Evolutionary conservation across 2,329 filamentous ascomycete genomes (phyloP).

Genomic region (Pestalotiopsis sp.): DNA sequence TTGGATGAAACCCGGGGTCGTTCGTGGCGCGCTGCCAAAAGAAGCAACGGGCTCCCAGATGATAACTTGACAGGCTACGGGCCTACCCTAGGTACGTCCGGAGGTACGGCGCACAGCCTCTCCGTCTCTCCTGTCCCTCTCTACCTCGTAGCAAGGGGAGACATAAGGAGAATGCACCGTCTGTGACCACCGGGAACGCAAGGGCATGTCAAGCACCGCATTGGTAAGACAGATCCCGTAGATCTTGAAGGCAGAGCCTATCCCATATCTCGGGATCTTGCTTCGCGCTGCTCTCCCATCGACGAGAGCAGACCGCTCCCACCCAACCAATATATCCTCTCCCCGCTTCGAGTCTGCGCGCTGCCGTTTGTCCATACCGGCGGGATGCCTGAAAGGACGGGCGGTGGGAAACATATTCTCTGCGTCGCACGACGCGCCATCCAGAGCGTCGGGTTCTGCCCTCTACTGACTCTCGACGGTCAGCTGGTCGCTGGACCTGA

Average conservation of each 20-base stretch:
- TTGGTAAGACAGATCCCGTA: background rate
- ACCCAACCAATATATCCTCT: background rate
- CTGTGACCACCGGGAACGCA: conserved; percentile 11
- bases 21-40: conserved; percentile 1
- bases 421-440: background rate
- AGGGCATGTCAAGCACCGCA: background rate
- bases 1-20: conserved; percentile 14
- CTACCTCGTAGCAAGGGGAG: background rate
- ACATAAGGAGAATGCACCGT: conserved; percentile 1
- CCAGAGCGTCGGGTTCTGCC: conserved; percentile 4
- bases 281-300: background rate
- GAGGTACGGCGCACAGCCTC: background rate
- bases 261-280: conserved; percentile 11
- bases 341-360: conserved; percentile 1
- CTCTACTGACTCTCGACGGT: background rate
- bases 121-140: background rate
- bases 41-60: background rate
- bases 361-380: conserved; percentile 7
- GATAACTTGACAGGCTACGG: conserved; percentile 13
- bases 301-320: background rate
- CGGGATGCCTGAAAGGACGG: background rate
- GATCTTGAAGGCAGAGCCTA: background rate
- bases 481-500: conserved; percentile 6
- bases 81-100: background rate
- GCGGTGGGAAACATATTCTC: background rate